These are phyloP conservation scores for Geotrichum europaeum DNA, from an alignment of 1,139 yeast genomes.

Conservation along the genomic window DNA sequence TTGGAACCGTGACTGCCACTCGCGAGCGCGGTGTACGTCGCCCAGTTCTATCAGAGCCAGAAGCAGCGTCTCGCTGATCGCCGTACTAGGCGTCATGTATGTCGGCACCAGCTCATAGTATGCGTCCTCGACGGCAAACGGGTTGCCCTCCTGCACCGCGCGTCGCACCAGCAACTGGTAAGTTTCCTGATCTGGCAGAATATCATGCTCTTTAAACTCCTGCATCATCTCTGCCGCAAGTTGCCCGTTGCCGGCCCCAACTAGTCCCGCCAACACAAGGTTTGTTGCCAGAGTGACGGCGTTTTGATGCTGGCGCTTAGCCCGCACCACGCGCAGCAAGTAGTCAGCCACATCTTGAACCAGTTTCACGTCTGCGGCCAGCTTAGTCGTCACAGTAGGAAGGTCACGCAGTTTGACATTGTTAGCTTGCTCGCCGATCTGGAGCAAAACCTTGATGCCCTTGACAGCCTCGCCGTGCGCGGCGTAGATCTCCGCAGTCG, in stretches of 20 bases:
- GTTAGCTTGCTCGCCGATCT: slow-evolving; percentile 9
- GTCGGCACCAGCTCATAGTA: slow-evolving; percentile 9
- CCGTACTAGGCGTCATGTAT: not conserved
- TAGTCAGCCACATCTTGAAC: not conserved
- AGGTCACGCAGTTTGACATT: slow-evolving; percentile 7
- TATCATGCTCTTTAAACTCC: slow-evolving; percentile 14
- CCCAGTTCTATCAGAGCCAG: slow-evolving; percentile 1
- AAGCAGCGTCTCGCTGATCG: slow-evolving; percentile 4
- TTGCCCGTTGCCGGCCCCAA: not conserved
- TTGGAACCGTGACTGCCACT: slow-evolving; percentile 9
- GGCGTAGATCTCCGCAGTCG: slow-evolving; percentile 10
- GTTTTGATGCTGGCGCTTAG: not conserved
- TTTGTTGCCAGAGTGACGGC: slow-evolving; percentile 6
- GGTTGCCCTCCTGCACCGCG: not conserved
- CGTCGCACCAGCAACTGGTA: slow-evolving; percentile 19
- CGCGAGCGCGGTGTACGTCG: not conserved
- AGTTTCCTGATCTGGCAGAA: slow-evolving; percentile 27
- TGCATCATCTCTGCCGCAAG: slow-evolving; percentile 15
- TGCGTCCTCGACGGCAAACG: slow-evolving; percentile 7
- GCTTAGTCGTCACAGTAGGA: not conserved
- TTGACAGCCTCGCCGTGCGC: not conserved
- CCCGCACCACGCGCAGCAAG: not conserved
- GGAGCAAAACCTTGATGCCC: slow-evolving; percentile 3
- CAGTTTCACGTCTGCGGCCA: not conserved
- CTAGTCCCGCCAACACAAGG: not conserved